Base-by-base conservation (phyloP, 2,329 filamentous ascomycete genomes). In the Cladosporium sp. region DNA sequence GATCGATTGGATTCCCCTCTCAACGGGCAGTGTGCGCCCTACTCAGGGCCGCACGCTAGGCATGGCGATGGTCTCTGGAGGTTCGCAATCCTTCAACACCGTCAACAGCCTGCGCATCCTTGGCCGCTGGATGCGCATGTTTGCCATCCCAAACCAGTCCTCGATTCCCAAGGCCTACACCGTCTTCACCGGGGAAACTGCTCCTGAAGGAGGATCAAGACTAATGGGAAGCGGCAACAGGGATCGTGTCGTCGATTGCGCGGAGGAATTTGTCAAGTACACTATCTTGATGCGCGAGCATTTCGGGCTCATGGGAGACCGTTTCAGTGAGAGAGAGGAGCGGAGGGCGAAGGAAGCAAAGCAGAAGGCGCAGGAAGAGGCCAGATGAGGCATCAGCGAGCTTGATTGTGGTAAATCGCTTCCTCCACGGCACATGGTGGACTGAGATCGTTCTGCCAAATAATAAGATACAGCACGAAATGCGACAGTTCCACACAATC, bases 191-290 rank as follows among this genome's bases (percentile, higher is more conserved):
- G 64, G 30, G 4, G 64, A 47, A 11, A n/a, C 18, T 24, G 64
- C 30, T 38, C 71, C 70, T 4, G 73, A 74, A 57, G 73, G 73
- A 6, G 73, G 72, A 7, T 72, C 69, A 57, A 65, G 73, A n/a
- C 55, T 74, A 14, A 70, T 71, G 69, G 64, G 67, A 2, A 69
- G 67, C 3, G 69, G 71, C 12, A 74, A 74, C 30, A 68, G 73
- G 1, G 73, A 74, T 47, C 41, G 73, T 49, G 74, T 61, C 2
- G 71, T 74, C 0, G 73, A 74, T n/a, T 76, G 77, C 68, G 89
- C 89, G 84, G 88, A 90, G 77, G 88, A 90, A 74, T 84, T 90
- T 75, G 87, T 90, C 4, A 90, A 90, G 74, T 89, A 88, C 71
- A 90, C 86, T 0, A 82, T 90, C 32, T 68, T 90, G 1, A 89